Conservation (phyloP, 768 basidiomycete species). For the Tubosaeta brunneosetosa region DNA sequence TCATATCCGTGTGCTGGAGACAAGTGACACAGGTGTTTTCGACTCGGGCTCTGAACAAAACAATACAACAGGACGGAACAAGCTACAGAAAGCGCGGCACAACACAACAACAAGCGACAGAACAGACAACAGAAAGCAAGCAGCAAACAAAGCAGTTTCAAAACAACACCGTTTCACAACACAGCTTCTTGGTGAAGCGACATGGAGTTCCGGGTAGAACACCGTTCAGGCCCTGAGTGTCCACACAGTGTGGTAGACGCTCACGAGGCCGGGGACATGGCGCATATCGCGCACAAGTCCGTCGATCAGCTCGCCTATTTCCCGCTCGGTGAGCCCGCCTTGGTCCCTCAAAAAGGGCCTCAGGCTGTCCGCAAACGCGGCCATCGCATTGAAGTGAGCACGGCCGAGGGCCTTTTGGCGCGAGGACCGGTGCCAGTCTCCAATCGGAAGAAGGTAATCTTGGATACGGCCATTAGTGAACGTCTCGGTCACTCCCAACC, state of each 20-base stretch:
- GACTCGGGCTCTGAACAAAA: no score
- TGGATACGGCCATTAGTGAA: constrained; percentile 41
- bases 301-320: constrained; percentile 37
- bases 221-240: constrained; percentile 29
- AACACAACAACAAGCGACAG: background rate
- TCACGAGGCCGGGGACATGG: constrained; percentile 43
- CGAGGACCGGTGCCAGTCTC: constrained; percentile 44
- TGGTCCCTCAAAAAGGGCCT: constrained; percentile 42
- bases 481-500: constrained; percentile 32
- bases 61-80: background rate
- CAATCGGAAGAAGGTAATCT: constrained; percentile 48
- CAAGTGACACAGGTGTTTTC: background rate
- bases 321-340: constrained; percentile 33
- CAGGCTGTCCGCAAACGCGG: constrained; percentile 45
- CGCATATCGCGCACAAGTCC: constrained; percentile 46
- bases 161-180: background rate
- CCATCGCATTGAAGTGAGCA: constrained; percentile 36
- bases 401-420: constrained; percentile 37
- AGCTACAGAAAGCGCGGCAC: background rate
- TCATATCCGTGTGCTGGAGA: no score
- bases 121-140: background rate
- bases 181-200: background rate
- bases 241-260: constrained; percentile 47
- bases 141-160: background rate
- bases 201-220: background rate